A percentile compares a stretch with the other conserved stretches of the same genome.
Evolutionary conservation across 345 rosid species (phyloP).

Genomic region (Dovyalis caffra): DNA sequence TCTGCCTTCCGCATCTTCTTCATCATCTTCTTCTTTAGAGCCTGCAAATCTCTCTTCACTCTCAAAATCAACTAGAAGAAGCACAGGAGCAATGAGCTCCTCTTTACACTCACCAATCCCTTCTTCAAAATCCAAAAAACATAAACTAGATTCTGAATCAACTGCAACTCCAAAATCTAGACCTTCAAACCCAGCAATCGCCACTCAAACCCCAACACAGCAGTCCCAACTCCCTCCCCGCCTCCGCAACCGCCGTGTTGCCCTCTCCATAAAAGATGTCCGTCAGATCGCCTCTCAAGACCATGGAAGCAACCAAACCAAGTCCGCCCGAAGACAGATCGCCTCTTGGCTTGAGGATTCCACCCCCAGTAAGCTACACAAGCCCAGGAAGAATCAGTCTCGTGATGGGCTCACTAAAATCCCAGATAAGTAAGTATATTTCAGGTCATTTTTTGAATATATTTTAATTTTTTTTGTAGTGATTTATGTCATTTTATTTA

Average conservation of each 20-base stretch:
- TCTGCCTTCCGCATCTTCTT: neutral
- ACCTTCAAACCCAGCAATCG: neutral
- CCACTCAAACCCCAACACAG: conserved; percentile 26
- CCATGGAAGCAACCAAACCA: neutral
- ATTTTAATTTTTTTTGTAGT: neutral
- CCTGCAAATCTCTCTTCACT: neutral
- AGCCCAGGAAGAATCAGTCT: neutral
- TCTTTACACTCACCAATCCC: neutral
- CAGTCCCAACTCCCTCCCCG: conserved; percentile 19
- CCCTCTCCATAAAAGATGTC: conserved; percentile 24
- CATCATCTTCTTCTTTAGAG: neutral
- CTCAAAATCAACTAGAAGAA: neutral
- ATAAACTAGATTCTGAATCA: neutral
- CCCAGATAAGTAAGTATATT: conserved; percentile 22
- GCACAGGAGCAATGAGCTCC: conserved; percentile 9
- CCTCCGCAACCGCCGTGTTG: conserved; percentile 24
- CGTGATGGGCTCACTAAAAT: neutral
- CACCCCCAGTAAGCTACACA: neutral
- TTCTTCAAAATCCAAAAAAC: conserved; percentile 17
- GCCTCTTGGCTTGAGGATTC: conserved; percentile 22
- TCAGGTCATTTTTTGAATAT: neutral
- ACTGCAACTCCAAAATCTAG: conserved; percentile 16
- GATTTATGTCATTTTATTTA: neutral
- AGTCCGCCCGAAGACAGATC: conserved; percentile 28
- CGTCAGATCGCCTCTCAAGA: conserved; percentile 16